These are phyloP conservation scores for Pouteria glomerata DNA, from an alignment of 148 eudicot genomes.

Conservation along the genomic window DNA sequence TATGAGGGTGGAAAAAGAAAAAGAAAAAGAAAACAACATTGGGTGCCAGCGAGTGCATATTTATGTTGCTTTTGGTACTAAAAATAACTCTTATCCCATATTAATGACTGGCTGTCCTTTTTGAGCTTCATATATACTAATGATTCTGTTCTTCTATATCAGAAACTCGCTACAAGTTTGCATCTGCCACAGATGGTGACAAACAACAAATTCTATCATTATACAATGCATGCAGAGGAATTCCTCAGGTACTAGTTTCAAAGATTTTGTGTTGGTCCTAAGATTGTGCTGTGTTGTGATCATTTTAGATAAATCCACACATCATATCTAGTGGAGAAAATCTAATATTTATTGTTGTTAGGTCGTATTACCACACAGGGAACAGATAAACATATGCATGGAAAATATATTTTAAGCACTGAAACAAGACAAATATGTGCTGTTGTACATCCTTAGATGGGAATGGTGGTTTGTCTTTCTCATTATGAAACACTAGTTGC, in stretches of 20 bases:
- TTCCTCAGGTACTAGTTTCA: conserved; percentile 70
- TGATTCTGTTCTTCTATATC: conserved; percentile 8
- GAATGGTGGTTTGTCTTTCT: not conserved
- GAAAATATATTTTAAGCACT: not conserved
- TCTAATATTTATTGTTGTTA: not conserved
- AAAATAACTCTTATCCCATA: not conserved
- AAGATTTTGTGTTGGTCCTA: conserved; percentile 1
- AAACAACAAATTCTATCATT: conserved; percentile 66
- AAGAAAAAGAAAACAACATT: not conserved
- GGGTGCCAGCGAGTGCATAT: not conserved
- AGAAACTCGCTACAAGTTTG: conserved; percentile 36
- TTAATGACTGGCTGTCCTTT: not conserved
- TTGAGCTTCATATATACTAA: not conserved
- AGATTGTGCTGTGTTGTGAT: not conserved
- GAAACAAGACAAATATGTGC: not conserved
- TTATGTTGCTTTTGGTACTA: not conserved
- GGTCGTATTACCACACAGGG: not conserved
- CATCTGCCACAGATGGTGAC: conserved; percentile 47
- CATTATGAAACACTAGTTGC: not conserved
- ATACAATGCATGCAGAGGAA: conserved; percentile 95
- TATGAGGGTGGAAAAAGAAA: not conserved
- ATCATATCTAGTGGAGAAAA: not conserved
- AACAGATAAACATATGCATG: not conserved
- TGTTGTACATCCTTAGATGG: not conserved
- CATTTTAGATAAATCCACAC: not conserved